Evolutionary conservation across 1,284 basidiomycete species (phyloP), one percentile per base, ranked within the genome.

Genomic region (Gymnopus androsaceus): DNA sequence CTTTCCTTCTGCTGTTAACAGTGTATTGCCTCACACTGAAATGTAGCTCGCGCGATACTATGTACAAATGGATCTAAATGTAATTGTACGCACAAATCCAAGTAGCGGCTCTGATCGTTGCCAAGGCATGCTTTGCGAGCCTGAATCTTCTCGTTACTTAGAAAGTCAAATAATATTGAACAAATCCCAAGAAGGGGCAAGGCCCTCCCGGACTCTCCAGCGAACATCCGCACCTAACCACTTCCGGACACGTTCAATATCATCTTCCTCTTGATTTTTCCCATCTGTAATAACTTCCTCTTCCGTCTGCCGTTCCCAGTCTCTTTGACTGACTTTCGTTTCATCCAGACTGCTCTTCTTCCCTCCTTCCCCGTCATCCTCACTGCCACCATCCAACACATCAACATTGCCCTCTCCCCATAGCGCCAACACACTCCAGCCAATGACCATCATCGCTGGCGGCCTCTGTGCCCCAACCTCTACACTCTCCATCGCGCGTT

Each of bases 371-470:
- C 63, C 37, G 19, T 30, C 37, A 38, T 41, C 49, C 15, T 27
- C 45, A 23, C 47, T 28, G 27, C 11, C 44, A 3, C 15, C 79
- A 60, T 81, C 80, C 58, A 85, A 69, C 34, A 85, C 77, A 15
- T 64, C 69, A 51, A 79, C 74, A 64, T 84, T 82, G 4, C 80
- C 87, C 54, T 66, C 64, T 1, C 72, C 77, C 76, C 81, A 81
- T 46, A 90, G 69, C 19, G 84, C 81, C 58, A 87, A 64, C 9
- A 88, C 85, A n/a, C 88, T 81, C 95, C 95, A 98, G 0, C 96
- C 95, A 58, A 99, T 82, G 23, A 98, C 80, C 66, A 98, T 90
- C 90, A 99, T 95, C 2, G 94, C 95, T 0, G 96, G 96, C 4
- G 95, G 95, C 25, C 95, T 75, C 69, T 98, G 94, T 64, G 95